A percentile compares a stretch with the other conserved stretches of the same genome.
These are phyloP conservation scores for Monilinia polystroma DNA, from an alignment of 2,329 filamentous ascomycete species.

Conservation along the genomic window DNA sequence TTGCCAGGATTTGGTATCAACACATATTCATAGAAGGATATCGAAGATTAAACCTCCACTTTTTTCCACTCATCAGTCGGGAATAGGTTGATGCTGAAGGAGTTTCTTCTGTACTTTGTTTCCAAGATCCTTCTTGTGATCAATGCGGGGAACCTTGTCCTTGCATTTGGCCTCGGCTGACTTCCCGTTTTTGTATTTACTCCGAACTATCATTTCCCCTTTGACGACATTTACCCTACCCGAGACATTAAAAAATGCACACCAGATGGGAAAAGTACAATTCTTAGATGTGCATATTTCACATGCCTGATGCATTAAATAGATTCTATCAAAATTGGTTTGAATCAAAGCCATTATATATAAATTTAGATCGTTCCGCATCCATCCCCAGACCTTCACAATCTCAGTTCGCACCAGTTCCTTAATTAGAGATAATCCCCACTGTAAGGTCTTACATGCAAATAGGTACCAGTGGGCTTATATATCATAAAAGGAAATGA, in stretches of 20 bases:
- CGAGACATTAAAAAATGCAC: neutral
- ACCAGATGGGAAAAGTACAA: neutral
- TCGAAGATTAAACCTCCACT: no score
- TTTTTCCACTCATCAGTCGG: no score
- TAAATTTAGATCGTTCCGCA: neutral
- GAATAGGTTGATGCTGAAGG: neutral
- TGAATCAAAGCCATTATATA: neutral
- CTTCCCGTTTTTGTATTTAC: neutral
- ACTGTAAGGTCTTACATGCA: neutral
- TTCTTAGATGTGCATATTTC: neutral
- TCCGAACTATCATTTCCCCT: neutral
- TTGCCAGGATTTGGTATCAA: no score
- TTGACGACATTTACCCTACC: neutral
- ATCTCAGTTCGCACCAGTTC: neutral
- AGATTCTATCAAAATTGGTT: neutral
- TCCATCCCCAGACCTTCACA: neutral
- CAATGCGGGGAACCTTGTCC: neutral
- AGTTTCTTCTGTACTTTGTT: neutral
- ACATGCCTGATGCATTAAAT: neutral
- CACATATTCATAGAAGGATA: no score
- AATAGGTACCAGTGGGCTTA: slow-evolving; percentile 3
- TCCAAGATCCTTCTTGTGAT: neutral
- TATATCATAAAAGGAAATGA: neutral
- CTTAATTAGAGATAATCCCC: neutral
- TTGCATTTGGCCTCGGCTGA: slow-evolving; percentile 6